Evolutionary conservation across 148 eudicot species (phyloP).

Genomic region (Agrostemma githago): DNA sequence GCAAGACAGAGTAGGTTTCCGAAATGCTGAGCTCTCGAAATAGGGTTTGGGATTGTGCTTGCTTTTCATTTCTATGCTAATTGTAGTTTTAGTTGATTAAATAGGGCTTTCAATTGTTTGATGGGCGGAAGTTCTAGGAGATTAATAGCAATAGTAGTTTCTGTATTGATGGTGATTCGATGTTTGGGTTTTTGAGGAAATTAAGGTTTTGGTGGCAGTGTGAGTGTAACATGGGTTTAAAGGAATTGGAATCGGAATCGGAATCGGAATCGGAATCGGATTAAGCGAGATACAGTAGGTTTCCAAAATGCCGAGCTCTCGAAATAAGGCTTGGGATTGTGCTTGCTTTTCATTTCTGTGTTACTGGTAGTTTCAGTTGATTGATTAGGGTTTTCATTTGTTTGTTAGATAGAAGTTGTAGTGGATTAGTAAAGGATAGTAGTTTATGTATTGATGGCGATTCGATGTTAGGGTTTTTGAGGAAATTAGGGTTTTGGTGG

Average conservation of each 20-base stretch:
- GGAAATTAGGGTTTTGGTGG: not conserved
- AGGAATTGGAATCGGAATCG: too few relatives aligned
- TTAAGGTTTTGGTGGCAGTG: too few relatives aligned
- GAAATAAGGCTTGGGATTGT: not conserved
- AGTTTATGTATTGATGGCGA: not conserved
- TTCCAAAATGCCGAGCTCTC: too few relatives aligned
- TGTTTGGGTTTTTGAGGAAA: too few relatives aligned
- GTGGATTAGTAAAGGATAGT: not conserved
- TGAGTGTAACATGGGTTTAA: too few relatives aligned
- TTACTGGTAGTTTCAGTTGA: not conserved
- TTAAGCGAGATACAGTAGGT: too few relatives aligned
- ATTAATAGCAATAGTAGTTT: not conserved
- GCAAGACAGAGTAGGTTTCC: not conserved
- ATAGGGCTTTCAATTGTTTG: too few relatives aligned
- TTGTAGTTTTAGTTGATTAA: too few relatives aligned
- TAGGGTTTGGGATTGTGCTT: too few relatives aligned
- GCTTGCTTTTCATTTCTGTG: not conserved
- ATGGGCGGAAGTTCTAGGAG: too few relatives aligned
- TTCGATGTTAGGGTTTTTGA: not conserved
- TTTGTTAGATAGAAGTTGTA: not conserved
- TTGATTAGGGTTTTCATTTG: constrained; percentile 39
- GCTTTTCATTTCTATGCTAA: too few relatives aligned
- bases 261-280: too few relatives aligned
- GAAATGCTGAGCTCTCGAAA: not conserved
- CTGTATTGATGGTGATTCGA: not conserved